Evolutionary conservation across 2,329 filamentous ascomycete genomes (phyloP).

Genomic region (Hymenoscyphus occultus): DNA sequence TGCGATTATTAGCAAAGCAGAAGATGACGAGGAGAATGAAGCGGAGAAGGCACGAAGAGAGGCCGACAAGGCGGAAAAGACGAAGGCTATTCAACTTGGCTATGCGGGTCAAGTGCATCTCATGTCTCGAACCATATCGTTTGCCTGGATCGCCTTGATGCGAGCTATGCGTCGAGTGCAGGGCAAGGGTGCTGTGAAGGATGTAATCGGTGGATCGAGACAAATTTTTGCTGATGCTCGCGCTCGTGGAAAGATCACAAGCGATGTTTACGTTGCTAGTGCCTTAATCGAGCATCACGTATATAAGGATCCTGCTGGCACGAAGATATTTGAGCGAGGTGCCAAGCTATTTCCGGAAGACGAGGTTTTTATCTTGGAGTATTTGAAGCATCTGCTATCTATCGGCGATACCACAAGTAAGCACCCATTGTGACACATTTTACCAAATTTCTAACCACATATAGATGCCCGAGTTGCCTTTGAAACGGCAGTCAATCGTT

Average conservation of each 20-base stretch:
- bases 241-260: constrained; percentile 81
- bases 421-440: constrained; percentile 37
- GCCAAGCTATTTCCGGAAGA: constrained; percentile 92
- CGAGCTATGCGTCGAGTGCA: constrained; percentile 92
- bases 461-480: constrained; percentile 92
- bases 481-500: constrained; percentile 83
- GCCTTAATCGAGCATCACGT: constrained; percentile 93
- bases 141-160: constrained; percentile 92
- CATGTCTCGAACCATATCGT: constrained; percentile 82
- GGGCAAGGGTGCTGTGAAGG: constrained; percentile 63
- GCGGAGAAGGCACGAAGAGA: constrained; percentile 39
- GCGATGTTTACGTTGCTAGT: constrained; percentile 91
- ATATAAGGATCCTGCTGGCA: constrained; percentile 88
- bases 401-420: constrained; percentile 91
- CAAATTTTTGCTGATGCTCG: constrained; percentile 88
- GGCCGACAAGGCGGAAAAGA: constrained; percentile 56
- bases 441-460: constrained; percentile 22
- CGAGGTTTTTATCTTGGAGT: constrained; percentile 89
- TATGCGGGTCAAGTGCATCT: constrained; percentile 71
- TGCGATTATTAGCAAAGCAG: constrained; percentile 46
- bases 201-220: constrained; percentile 60
- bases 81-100: constrained; percentile 60
- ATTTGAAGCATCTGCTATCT: constrained; percentile 89
- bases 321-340: constrained; percentile 94
- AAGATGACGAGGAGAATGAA: constrained; percentile 46